Conservation (phyloP, 2,329 filamentous ascomycete species). For the Colletotrichum cuscutae region DNA sequence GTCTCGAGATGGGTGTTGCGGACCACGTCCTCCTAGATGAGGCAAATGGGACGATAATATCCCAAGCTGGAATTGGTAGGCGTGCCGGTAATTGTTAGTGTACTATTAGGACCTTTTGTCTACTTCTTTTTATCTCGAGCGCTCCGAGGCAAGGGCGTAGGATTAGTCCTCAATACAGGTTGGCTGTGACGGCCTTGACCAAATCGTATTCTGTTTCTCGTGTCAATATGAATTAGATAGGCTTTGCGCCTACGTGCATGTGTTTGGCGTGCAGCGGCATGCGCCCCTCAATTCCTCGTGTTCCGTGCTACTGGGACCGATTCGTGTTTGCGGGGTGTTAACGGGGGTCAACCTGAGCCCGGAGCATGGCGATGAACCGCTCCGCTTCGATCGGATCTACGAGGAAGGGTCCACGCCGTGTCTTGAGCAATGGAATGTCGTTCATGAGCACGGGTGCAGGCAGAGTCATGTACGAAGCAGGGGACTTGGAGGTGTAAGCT, state of each 20-base stretch:
- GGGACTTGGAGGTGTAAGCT: background rate
- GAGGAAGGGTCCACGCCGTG: background rate
- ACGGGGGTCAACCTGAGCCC: slow-evolving; percentile 17
- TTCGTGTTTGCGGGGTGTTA: slow-evolving; percentile 27
- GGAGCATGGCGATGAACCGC: slow-evolving; percentile 2
- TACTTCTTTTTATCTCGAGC: slow-evolving; percentile 28
- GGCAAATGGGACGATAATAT: slow-evolving; percentile 3
- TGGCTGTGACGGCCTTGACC: slow-evolving; percentile 20
- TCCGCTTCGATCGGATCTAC: slow-evolving; percentile 12
- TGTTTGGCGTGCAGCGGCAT: background rate
- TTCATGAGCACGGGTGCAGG: background rate
- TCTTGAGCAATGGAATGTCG: slow-evolving; percentile 1
- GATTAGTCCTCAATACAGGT: slow-evolving; percentile 33
- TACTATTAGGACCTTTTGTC: slow-evolving; percentile 35
- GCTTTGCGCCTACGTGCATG: background rate
- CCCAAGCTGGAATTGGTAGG: slow-evolving; percentile 11
- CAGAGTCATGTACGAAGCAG: background rate
- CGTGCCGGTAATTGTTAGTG: slow-evolving; percentile 36
- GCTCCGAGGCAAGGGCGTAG: slow-evolving; percentile 26
- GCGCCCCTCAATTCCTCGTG: slow-evolving; percentile 21
- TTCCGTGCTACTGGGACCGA: slow-evolving; percentile 19
- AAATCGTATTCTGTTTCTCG: background rate
- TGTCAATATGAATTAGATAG: background rate
- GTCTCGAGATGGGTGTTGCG: background rate
- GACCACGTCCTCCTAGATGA: slow-evolving; percentile 1